phyloP scores from a whole-genome alignment of 176 grass and related monocot genomes.

The Carex parvula region DNA sequence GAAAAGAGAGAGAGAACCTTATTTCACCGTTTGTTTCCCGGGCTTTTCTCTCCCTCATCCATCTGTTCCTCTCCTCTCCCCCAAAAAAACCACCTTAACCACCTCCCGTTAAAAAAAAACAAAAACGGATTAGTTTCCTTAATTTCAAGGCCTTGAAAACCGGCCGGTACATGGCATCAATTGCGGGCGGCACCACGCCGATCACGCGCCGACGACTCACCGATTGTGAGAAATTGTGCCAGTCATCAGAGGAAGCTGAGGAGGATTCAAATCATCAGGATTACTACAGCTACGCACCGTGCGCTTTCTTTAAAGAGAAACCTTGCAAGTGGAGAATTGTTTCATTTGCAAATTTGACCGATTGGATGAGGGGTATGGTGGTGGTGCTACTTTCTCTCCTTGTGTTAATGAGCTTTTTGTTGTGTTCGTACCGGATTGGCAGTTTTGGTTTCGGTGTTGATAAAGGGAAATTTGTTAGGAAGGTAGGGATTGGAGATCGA shows the following conservation, averaged over 20 bases:
- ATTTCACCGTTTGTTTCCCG: constrained; percentile 49
- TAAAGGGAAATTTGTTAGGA: constrained; percentile 25
- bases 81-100: constrained; percentile 25
- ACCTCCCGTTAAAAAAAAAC: neutral
- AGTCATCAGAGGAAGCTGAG: neutral
- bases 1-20: constrained; percentile 13
- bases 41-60: constrained; percentile 67
- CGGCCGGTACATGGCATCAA: constrained; percentile 8
- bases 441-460: constrained; percentile 8
- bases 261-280: constrained; percentile 1
- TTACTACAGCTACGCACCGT: neutral
- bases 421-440: constrained; percentile 20
- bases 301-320: constrained; percentile 19
- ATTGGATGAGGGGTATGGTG: constrained; percentile 15
- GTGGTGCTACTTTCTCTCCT: constrained; percentile 13
- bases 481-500: neutral
- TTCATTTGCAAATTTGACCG: neutral
- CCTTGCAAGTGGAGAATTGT: constrained; percentile 11
- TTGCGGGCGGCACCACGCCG: constrained; percentile 1
- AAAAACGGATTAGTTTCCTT: neutral
- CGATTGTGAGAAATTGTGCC: constrained; percentile 6
- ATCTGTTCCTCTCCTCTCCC: constrained; percentile 32
- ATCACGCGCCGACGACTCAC: constrained; percentile 17
- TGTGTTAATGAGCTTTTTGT: constrained; percentile 15
- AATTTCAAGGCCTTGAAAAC: neutral